Evolutionary conservation across 225 moss, liverwort and hornwort species (phyloP).

Genomic region (Anthoceros angustus): DNA sequence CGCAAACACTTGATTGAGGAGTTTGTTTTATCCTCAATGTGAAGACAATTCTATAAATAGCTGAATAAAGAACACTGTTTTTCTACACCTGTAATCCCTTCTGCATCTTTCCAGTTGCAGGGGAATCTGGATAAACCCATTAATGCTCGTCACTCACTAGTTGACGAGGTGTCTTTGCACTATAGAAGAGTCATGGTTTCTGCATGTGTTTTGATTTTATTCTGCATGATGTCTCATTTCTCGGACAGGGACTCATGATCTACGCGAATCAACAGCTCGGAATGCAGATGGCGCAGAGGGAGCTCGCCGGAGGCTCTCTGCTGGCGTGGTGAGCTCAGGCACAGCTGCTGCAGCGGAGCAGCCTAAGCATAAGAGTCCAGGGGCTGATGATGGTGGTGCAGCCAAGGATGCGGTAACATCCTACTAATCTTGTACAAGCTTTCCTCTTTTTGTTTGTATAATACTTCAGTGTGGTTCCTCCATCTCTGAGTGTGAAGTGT

Average conservation of each 20-base stretch:
- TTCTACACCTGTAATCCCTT: too few species aligned
- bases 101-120: too few species aligned
- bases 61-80: conserved; percentile 3
- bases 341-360: neutral
- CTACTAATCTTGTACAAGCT: neutral
- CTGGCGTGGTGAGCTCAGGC: conserved; percentile 5
- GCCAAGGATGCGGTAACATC: conserved; percentile 8
- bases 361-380: conserved; percentile 10
- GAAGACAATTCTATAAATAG: neutral
- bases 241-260: conserved; percentile 2
- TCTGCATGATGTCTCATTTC: neutral
- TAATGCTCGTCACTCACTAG: too few species aligned
- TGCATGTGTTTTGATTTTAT: neutral
- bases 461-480: neutral
- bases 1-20: neutral
- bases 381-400: conserved; percentile 4
- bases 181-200: too few species aligned
- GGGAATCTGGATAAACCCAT: too few species aligned
- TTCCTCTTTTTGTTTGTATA: neutral
- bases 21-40: neutral
- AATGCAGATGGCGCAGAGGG: conserved; percentile 6
- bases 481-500: neutral
- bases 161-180: too few species aligned
- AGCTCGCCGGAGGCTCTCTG: conserved; percentile 7
- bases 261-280: neutral